Evolutionary conservation across 805 yeast species (phyloP), one percentile per base, ranked within the genome.

Genomic region (Yamadazyma insecticola): DNA sequence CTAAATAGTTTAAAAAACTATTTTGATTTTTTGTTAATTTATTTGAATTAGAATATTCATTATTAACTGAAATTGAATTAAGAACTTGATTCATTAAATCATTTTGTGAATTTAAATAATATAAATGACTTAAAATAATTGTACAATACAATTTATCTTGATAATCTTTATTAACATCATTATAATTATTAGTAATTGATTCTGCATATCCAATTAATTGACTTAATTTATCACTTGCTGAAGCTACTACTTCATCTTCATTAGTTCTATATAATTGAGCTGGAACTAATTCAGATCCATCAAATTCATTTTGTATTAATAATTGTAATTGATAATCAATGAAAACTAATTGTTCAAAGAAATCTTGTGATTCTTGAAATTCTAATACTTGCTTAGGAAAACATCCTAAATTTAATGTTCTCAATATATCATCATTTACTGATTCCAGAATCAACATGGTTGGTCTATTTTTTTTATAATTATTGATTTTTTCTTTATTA

Each of bases 241-340:
- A 22, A 4, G 22, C 14, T 30, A 32, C 20, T 11, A 13, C 45
- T 26, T 17, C 29, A 15, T 28, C 16, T n/a, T 29, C 31, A 13
- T 12, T 13, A 16, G 13, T 16, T 12, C 28, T 26, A 12, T 22
- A 28, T 9, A 26, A 19, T 33, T 26, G 32, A 25, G 20, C 42
- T 5, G 42, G 51, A n/a, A 37, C 36, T 16, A 52, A 40, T 28
- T 48, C 56, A 11, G 41, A 39, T 6, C 57, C 57, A 12, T 41
- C 41, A 26, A 51, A 51, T 32, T 57, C 59, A 22, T 51, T 49
- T 30, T 50, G 53, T 22, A 63, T 45, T 5, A 55, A 39, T 5
- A 51, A 33, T 32, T 58, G 67, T 26, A 63, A 47, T 41, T 62
- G 62, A 44, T 59, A 56, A 38, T 65, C 72, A 21, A 62, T 42